phyloP scores from a whole-genome alignment of 306 rosid genomes.

The Spatholobus suberectus region DNA sequence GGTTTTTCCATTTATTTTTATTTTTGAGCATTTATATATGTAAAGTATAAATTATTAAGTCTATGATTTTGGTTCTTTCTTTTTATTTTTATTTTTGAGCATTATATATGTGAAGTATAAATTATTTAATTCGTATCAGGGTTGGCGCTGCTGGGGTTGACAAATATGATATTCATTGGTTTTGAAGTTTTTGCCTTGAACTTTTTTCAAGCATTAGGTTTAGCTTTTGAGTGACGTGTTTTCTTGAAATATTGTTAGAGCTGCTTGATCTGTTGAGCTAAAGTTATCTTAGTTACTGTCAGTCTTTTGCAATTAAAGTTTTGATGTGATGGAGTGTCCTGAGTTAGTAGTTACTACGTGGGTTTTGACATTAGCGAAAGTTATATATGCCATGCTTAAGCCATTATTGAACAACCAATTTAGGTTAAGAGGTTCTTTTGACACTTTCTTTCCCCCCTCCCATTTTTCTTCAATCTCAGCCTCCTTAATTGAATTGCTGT shows the following conservation, averaged over 20 bases:
- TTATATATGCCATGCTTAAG: not conserved
- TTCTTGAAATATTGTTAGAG: constrained; percentile 11
- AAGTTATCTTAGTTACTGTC: not conserved
- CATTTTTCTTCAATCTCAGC: not conserved
- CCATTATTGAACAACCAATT: not conserved
- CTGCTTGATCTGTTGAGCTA: not conserved
- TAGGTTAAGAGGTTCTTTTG: constrained; percentile 12
- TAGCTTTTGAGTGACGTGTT: not conserved
- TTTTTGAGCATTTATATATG: not conserved
- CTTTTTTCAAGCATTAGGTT: constrained; percentile 10
- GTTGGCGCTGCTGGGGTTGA: not conserved
- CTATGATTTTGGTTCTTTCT: not conserved
- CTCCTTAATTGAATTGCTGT: not conserved
- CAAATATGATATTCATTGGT: not conserved
- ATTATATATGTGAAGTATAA: not conserved
- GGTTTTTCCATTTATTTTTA: not conserved
- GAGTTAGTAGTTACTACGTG: not conserved
- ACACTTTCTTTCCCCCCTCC: not conserved
- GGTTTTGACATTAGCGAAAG: not conserved
- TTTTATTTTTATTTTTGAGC: not conserved
- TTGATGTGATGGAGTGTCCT: not conserved
- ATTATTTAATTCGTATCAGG: not conserved
- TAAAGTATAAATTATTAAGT: not conserved
- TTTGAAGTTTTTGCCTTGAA: constrained; percentile 1
- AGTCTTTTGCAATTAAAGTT: not conserved